A percentile compares a stretch with the other conserved stretches of the same genome.
Conservation (phyloP, 306 rosid genomes). For the Adenanthera pavonina region DNA sequence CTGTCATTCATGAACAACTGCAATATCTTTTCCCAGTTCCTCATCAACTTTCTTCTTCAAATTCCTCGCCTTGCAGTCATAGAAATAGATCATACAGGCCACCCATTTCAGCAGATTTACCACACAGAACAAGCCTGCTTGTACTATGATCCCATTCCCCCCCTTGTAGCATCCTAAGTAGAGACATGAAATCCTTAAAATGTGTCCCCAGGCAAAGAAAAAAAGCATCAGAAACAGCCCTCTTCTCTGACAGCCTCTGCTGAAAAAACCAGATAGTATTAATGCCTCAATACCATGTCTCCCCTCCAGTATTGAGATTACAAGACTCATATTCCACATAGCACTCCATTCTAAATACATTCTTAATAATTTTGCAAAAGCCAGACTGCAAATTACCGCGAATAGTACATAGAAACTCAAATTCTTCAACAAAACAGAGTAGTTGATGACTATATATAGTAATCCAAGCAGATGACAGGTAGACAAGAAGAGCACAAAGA, state of each 20-base stretch:
- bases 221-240: slow-evolving; percentile 61
- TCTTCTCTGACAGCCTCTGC: slow-evolving; percentile 47
- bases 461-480: slow-evolving; percentile 41
- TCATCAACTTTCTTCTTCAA: slow-evolving; percentile 52
- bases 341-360: slow-evolving; percentile 67
- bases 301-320: slow-evolving; percentile 65
- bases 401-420: slow-evolving; percentile 10
- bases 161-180: slow-evolving; percentile 47
- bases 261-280: slow-evolving; percentile 46
- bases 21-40: slow-evolving; percentile 42
- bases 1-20: slow-evolving; percentile 34
- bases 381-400: slow-evolving; percentile 33
- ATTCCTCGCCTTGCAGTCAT: slow-evolving; percentile 55
- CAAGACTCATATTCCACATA: slow-evolving; percentile 70
- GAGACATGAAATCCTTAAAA: slow-evolving; percentile 54
- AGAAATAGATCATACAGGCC: slow-evolving; percentile 55
- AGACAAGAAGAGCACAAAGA: slow-evolving; percentile 40
- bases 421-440: not conserved
- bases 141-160: slow-evolving; percentile 45
- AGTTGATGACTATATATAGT: slow-evolving; percentile 11
- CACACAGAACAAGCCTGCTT: slow-evolving; percentile 46
- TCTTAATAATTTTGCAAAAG: slow-evolving; percentile 38
- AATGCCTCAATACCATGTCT: slow-evolving; percentile 55
- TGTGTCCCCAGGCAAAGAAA: slow-evolving; percentile 55
- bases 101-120: slow-evolving; percentile 67